phyloP scores from a whole-genome alignment of 257 asterid genomes.

The Ilex aquifolium region DNA sequence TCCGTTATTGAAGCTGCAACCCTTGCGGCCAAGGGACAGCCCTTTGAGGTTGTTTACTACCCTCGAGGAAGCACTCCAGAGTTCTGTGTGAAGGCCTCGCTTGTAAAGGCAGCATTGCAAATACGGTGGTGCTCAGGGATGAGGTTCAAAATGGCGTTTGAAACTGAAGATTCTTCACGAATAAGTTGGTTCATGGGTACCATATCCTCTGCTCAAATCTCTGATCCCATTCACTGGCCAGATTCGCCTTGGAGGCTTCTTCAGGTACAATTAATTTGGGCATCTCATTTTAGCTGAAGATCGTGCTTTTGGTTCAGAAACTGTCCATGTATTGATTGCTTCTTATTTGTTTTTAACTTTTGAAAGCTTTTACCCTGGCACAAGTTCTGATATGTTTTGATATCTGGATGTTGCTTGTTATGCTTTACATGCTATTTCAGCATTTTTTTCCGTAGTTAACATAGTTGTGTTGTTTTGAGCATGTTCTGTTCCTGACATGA shows the following conservation, averaged over 20 bases:
- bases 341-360: too few relatives aligned
- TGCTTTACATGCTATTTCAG: too few relatives aligned
- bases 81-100: constrained; percentile 75
- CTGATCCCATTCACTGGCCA: constrained; percentile 88
- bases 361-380: too few relatives aligned
- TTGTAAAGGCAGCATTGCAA: constrained; percentile 62
- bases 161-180: constrained; percentile 91
- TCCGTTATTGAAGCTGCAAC: constrained; percentile 70
- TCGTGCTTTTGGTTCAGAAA: too few relatives aligned
- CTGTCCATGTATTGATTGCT: too few relatives aligned
- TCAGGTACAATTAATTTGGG: constrained; percentile 41
- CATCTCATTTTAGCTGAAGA: not conserved
- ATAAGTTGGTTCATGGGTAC: constrained; percentile 99
- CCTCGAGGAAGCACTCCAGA: constrained; percentile 95
- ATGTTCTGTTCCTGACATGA: too few relatives aligned
- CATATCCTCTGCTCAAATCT: constrained; percentile 63
- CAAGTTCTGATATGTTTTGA: too few relatives aligned
- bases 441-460: too few relatives aligned
- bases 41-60: constrained; percentile 78
- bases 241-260: constrained; percentile 99
- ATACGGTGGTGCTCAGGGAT: constrained; percentile 81
- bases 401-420: too few relatives aligned
- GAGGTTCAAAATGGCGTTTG: constrained; percentile 95
- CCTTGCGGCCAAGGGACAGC: constrained; percentile 61
- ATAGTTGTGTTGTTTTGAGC: too few relatives aligned